Conservation (phyloP, 306 rosid species). For the Cucurbita argyrosperma region DNA sequence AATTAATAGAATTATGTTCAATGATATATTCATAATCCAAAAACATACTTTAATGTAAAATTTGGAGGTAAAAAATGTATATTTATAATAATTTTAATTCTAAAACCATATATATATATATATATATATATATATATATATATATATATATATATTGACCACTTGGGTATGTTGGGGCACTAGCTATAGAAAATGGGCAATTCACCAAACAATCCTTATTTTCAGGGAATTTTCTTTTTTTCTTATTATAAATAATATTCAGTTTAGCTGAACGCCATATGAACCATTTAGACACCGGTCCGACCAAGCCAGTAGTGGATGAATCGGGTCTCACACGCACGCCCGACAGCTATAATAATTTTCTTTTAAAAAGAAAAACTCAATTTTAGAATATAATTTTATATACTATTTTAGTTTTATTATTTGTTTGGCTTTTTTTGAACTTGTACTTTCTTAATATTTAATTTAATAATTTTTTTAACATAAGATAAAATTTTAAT, state of each 20-base stretch:
- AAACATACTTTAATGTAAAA: too few species aligned
- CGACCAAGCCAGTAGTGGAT: slow-evolving; percentile 56
- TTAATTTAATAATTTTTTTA: too few species aligned
- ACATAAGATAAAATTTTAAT: too few species aligned
- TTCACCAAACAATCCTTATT: not conserved
- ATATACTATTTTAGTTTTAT: too few species aligned
- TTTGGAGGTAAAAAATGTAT: not conserved
- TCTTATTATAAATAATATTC: not conserved
- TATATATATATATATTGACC: not conserved
- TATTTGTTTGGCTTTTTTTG: too few species aligned
- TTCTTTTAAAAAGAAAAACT: not conserved
- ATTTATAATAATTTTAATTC: not conserved
- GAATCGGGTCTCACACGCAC: not conserved
- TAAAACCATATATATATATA: not conserved
- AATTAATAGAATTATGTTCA: too few species aligned
- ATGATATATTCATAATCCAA: too few species aligned
- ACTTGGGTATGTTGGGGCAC: not conserved
- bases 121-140: too few species aligned
- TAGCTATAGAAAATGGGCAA: not conserved
- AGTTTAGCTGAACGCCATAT: slow-evolving; percentile 17
- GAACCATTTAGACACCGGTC: slow-evolving; percentile 61
- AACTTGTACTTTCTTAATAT: too few species aligned
- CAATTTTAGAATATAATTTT: too few species aligned
- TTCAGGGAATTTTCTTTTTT: not conserved
- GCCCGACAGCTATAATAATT: not conserved